Base-by-base conservation (phyloP, 73 alveolate genomes). In the Paramecium bursaria region DNA sequence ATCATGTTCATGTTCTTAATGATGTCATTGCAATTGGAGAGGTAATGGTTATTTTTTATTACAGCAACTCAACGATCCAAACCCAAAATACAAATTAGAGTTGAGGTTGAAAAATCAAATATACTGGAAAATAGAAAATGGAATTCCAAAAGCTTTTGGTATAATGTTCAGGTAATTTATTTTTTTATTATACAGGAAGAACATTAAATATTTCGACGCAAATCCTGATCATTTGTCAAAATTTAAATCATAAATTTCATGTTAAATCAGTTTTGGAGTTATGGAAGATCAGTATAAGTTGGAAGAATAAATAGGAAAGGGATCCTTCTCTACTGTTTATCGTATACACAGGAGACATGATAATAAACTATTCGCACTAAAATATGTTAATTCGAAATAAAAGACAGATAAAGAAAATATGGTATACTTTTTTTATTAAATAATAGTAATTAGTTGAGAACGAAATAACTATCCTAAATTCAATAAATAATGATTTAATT, bases 121-220 rank as follows among this genome's bases (percentile, higher is more conserved):
- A 15, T 67, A 39, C n/a, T 67, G 82, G 82, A 67, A 67, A 14
- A 13, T 39, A 39, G 82, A 67, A 67, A 53, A 67, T 67, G 60
- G 60, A 5, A 10, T 39, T 4, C 15, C 15, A 39, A 17, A 26
- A 19, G 82, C 61, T 10, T 67, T 67, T 67, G 82, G 82, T 27
- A 67, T 67, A 7, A 39, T 39, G 44, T 67, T 39, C 44, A 67
- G 44, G 82, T 67, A 67, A 31, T 5, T 35, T 35, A 3, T 13
- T 3, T 7, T 11, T 39, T 39, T 2, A 39, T 4, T 26, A 57
- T 10, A 13, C 27, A 67, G 82, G 44, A 67, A 67, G 42, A 67
- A 67, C 14, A 42, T 67, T 4, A 67, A 67, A 47, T 67, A 67
- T 23, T 67, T 67, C 22, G 57, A 67, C n/a, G 82, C 82, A 39